Conservation (phyloP, 2,329 filamentous ascomycete species). For the Mycosphaerella arachidis region DNA sequence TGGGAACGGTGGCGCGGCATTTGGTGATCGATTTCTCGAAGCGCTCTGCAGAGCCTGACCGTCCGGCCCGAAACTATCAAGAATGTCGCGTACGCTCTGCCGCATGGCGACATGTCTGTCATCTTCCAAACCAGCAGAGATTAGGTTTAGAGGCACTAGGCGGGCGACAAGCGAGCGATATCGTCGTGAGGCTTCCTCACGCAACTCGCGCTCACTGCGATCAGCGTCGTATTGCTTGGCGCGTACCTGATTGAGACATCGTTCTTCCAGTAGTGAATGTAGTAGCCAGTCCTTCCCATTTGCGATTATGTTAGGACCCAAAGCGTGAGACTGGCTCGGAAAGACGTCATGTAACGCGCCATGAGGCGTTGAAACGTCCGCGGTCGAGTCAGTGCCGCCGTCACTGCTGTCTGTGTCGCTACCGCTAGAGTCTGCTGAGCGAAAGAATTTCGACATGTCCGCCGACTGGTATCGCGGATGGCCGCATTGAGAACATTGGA, state of each 20-base stretch:
- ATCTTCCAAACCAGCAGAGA: conserved; percentile 36
- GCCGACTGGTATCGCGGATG: background rate
- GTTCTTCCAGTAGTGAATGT: conserved; percentile 45
- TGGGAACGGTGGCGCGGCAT: conserved; percentile 3
- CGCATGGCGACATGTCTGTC: conserved; percentile 34
- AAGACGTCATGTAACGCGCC: background rate
- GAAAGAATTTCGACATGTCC: conserved; percentile 1
- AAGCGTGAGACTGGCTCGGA: background rate
- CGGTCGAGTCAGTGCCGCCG: background rate
- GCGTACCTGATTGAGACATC: conserved; percentile 36
- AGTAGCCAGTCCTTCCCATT: conserved; percentile 36
- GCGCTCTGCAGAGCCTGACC: background rate
- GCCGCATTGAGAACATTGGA: background rate
- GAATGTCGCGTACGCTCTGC: conserved; percentile 36
- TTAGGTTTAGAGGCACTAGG: conserved; percentile 34
- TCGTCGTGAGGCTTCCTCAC: conserved; percentile 34
- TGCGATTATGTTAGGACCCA: background rate
- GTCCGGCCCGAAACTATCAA: conserved; percentile 24
- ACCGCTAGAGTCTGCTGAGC: background rate
- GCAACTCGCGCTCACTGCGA: conserved; percentile 29
- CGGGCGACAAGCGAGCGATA: conserved; percentile 38
- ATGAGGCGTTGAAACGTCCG: background rate
- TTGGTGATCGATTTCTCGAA: background rate
- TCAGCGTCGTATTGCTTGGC: background rate
- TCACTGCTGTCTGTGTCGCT: background rate